Base-by-base conservation (phyloP, 176 grass and related monocot species). In the Zea luxurians region DNA sequence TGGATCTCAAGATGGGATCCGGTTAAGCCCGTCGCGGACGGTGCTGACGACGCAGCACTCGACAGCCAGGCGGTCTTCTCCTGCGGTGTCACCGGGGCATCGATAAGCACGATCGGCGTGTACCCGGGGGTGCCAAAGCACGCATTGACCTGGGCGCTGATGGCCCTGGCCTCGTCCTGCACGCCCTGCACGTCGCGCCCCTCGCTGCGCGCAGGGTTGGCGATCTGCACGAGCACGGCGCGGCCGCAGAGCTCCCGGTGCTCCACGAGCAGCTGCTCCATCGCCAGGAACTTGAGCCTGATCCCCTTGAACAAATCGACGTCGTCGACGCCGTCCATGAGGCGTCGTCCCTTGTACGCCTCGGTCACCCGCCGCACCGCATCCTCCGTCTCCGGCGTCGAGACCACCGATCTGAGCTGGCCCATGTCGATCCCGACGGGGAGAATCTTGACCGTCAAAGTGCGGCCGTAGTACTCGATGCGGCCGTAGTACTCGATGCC, bases 401-500 rank as follows among this genome's bases (percentile, higher is more conserved):
- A 59, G 9, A 97, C 85, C 4, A 93, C 89, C 17, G 91, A 91
- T 4, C 91, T 61, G 17, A 97, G 77, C 87, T 97, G 94, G 10
- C 84, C 91, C 88, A 97, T 73, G 85, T 93, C 91, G 76, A 97
- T 91, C 48, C 94, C 91, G 11, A 93, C 87, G 40, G 94, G 91
- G 4, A 97, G 87, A 45, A 97, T 97, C 89, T 97, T 97, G 71
- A 97, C 72, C 20, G 82, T 93, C 17, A 97, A 89, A 27, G 89
- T 97, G 35, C 94, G 84, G 77, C 94, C 94, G 65, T 93, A 97
- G 76, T 97, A 93, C 86, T 97, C 94, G 66, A 97, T 93, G 37
- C 91, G 87, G 77, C 94, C 94, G 65, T 93, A 97, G 76, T 97
- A 93, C 86, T 97, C 94, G 66, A 97, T 93, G 37, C 91, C 89